Base-by-base conservation (phyloP, 2,329 filamentous ascomycete genomes). In the Colletotrichum abscissum region DNA sequence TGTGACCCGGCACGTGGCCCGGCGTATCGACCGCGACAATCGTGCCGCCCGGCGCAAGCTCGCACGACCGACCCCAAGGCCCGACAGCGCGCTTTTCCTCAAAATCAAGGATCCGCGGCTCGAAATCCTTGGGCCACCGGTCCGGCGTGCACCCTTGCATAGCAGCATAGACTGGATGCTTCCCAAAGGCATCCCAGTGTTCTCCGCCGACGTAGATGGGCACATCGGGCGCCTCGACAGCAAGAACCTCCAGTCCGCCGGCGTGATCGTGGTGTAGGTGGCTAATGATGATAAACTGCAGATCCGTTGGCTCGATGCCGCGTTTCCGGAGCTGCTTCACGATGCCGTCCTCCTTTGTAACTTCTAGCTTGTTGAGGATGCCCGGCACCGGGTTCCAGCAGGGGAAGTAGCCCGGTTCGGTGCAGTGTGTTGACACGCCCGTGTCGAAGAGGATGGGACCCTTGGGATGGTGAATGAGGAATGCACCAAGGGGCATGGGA, bases 1-100 rank as follows among this genome's bases (percentile, higher is more conserved):
- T 73, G 67, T 83, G 81, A 0, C 81, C 81, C 1, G 78, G 78
- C 5, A 81, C 79, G 67, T 83, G 81, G 7, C 81, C 81, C 12
- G 81, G 79, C 5, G 81, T 83, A 57, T 80, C 78, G 1, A 82
- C 79, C 6, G 77, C 78, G 1, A 78, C 75, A 22, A 83, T 74
- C 11, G 64, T 77, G 0, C 78, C 80, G 76, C 82, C 78, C 2
- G 59, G 59, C 7, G 81, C 81, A 9, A 83, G 67, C 9, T 76
- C 77, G 67, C 76, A 78, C 5, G 76, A 78, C 24, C 77, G 63
- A 24, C 70, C 74, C 76, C 79, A 82, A 0, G 81, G 80, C 3
- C 80, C 81, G 33, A 82, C 65, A 3, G 76, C 28, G 2, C 67
- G 55, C 26, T 62, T 59, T 19, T 77, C 77, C n/a, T 73, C 60